Conservation (phyloP, 352 stramenopile genomes). For the Elongisporangium undulatum region DNA sequence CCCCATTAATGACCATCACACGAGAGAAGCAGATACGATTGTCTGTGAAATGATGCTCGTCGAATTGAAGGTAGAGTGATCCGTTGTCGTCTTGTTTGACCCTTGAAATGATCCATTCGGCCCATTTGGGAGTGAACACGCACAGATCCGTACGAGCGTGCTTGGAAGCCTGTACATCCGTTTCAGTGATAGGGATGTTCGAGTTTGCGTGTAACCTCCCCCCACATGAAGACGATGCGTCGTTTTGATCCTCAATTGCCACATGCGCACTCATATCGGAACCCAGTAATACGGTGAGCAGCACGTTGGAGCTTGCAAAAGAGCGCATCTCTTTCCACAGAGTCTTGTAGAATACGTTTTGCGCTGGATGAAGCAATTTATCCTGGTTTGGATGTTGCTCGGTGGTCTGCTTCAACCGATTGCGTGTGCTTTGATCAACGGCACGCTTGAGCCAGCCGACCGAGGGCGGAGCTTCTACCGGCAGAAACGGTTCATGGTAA, state of each 20-base stretch:
- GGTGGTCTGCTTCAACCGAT: neutral
- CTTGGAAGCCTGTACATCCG: conserved; percentile 17
- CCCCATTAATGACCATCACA: conserved; percentile 8
- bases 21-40: conserved; percentile 16
- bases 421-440: neutral
- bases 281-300: conserved; percentile 31
- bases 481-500: conserved; percentile 20
- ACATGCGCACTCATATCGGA: conserved; percentile 28
- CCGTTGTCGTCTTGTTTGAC: conserved; percentile 14
- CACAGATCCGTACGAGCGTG: conserved; percentile 23
- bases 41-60: conserved; percentile 7
- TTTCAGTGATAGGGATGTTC: conserved; percentile 12
- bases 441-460: conserved; percentile 13
- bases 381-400: neutral
- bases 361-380: neutral
- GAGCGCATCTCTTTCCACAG: conserved; percentile 33
- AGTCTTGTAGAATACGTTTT: conserved; percentile 34
- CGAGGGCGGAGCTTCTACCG: conserved; percentile 14
- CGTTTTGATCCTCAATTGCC: conserved; percentile 2
- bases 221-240: neutral
- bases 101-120: conserved; percentile 28
- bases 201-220: neutral
- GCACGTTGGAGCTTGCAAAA: conserved; percentile 8
- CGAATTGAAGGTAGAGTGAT: conserved; percentile 23
- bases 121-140: conserved; percentile 30